Percentiles rank a stretch among this genome's conserved stretches.
Evolutionary conservation across 805 yeast genomes (phyloP).

Genomic region (Candida maris): DNA sequence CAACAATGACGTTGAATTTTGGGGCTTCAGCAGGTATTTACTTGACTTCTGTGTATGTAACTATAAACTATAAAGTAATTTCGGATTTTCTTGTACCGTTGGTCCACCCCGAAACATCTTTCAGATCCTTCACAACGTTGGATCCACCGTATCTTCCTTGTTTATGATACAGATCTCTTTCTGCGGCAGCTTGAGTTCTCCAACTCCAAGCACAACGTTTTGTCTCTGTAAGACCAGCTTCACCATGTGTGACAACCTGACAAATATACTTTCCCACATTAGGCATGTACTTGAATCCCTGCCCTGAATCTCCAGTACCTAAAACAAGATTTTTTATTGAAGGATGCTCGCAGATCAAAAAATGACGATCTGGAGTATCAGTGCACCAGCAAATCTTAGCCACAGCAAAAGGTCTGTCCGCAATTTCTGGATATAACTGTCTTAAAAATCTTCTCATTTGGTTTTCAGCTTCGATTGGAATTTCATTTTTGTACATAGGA

Average conservation of each 20-base stretch:
- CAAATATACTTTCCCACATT: conserved; percentile 40
- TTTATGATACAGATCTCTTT: conserved; percentile 27
- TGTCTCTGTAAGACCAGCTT: conserved; percentile 23
- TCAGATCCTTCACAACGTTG: conserved; percentile 17
- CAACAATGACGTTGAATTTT: too few relatives aligned
- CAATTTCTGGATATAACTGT: conserved; percentile 32
- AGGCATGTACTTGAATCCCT: conserved; percentile 43
- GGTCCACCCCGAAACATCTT: conserved; percentile 15
- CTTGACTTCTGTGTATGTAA: too few relatives aligned
- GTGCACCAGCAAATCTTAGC: conserved; percentile 37
- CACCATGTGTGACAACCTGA: conserved; percentile 31
- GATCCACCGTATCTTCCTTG: conserved; percentile 22
- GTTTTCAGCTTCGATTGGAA: conserved; percentile 33
- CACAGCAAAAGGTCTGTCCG: conserved; percentile 28
- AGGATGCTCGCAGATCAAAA: conserved; percentile 38
- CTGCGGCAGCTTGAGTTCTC: conserved; percentile 34
- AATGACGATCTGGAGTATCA: conserved; percentile 38
- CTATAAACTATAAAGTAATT: too few relatives aligned
- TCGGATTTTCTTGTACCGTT: neutral
- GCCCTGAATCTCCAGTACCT: conserved; percentile 48
- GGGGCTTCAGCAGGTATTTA: too few relatives aligned
- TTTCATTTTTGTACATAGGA: conserved; percentile 28
- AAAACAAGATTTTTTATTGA: conserved; percentile 28
- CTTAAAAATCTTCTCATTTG: conserved; percentile 32
- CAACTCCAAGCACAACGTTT: conserved; percentile 31